A percentile compares a stretch with the other conserved stretches of the same genome.
phyloP scores from a whole-genome alignment of 768 basidiomycete species.

The Cystobasidium onofrii region DNA sequence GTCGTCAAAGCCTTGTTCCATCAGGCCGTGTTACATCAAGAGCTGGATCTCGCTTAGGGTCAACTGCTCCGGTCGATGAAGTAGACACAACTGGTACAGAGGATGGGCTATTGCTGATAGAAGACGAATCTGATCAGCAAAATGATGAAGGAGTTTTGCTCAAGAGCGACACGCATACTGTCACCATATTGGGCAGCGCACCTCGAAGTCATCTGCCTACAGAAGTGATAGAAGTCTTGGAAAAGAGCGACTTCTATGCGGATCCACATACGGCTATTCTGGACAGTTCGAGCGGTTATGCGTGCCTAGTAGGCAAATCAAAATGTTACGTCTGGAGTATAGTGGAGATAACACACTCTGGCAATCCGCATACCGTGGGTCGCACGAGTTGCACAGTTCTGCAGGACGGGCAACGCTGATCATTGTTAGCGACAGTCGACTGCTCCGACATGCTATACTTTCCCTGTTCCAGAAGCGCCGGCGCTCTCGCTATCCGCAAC shows the following conservation, averaged over 20 bases:
- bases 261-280: slow-evolving; percentile 8
- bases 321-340: slow-evolving; percentile 12
- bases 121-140: background rate
- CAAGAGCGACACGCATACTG: slow-evolving; percentile 18
- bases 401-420: background rate
- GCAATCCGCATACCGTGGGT: background rate
- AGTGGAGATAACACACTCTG: background rate
- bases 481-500: background rate
- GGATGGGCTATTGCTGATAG: background rate
- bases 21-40: background rate
- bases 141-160: background rate
- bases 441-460: slow-evolving; percentile 23
- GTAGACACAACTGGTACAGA: background rate
- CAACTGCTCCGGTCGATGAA: background rate
- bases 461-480: slow-evolving; percentile 13
- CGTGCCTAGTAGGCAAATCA: background rate
- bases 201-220: background rate
- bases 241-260: slow-evolving; percentile 23
- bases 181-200: background rate
- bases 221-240: background rate
- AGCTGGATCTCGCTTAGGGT: background rate
- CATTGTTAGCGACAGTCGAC: background rate
- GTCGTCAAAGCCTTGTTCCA: background rate
- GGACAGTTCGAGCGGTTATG: slow-evolving; percentile 13
- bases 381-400: background rate